Evolutionary conservation across 257 asterid genomes (phyloP).

Genomic region (Plantago major): DNA sequence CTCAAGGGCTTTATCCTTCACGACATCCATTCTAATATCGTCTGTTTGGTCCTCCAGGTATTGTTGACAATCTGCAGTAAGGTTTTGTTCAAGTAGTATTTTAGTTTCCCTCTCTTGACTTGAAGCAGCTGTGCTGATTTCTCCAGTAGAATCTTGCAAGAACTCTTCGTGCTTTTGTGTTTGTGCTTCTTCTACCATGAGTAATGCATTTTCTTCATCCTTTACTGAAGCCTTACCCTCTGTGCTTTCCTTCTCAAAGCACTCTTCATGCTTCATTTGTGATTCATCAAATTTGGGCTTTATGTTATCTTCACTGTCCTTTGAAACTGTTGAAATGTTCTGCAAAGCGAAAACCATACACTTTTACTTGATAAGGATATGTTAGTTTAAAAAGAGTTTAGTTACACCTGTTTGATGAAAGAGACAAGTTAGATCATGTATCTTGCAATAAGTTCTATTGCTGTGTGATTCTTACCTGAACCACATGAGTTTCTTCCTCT

Average conservation of each 20-base stretch:
- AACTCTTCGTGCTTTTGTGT: slow-evolving; percentile 9
- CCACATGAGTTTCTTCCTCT: slow-evolving; percentile 23
- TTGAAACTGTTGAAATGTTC: slow-evolving; percentile 1
- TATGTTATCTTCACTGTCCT: slow-evolving; percentile 1
- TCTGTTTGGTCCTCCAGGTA: slow-evolving; percentile 5
- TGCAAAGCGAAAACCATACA: background rate
- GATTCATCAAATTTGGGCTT: slow-evolving; percentile 5
- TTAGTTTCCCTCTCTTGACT: background rate
- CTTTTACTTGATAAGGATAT: background rate
- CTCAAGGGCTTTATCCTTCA: slow-evolving; percentile 21
- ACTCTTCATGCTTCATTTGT: slow-evolving; percentile 8
- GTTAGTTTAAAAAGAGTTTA: background rate
- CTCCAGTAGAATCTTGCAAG: slow-evolving; percentile 5
- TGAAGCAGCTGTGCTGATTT: slow-evolving; percentile 8
- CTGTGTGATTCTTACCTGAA: slow-evolving; percentile 15
- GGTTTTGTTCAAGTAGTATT: slow-evolving; percentile 13
- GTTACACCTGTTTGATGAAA: background rate
- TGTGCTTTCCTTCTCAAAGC: slow-evolving; percentile 2
- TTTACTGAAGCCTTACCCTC: background rate
- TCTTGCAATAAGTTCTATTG: background rate
- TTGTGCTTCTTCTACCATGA: slow-evolving; percentile 1
- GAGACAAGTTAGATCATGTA: background rate
- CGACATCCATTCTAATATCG: slow-evolving; percentile 11
- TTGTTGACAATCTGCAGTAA: slow-evolving; percentile 15
- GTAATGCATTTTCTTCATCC: slow-evolving; percentile 4